Percentiles rank a stretch among this genome's conserved stretches.
Conservation (phyloP, 352 stramenopile genomes). For the Phytophthora kernoviae region DNA sequence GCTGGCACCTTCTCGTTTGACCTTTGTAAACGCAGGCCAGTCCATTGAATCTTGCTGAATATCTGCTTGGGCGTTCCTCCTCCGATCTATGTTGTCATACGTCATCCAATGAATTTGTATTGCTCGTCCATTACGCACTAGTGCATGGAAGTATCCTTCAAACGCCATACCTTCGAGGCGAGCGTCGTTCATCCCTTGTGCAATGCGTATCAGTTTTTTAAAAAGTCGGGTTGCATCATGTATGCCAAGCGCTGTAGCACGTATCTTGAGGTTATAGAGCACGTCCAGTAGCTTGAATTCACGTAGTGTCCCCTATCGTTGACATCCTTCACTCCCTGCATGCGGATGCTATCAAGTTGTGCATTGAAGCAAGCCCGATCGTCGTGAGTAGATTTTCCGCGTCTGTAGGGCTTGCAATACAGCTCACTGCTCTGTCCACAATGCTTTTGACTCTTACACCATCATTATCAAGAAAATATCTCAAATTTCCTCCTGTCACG, state of each 20-base stretch:
- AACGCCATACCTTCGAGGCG: slow-evolving; percentile 14
- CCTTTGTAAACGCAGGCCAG: background rate
- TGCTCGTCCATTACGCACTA: slow-evolving; percentile 2
- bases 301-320: no score
- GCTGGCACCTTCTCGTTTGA: slow-evolving; percentile 2
- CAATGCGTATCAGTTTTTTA: slow-evolving; percentile 1
- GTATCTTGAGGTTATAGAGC: slow-evolving; percentile 5
- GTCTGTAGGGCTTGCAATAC: background rate
- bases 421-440: background rate
- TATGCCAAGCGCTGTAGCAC: background rate
- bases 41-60: background rate
- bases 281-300: slow-evolving; percentile 1
- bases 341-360: no score
- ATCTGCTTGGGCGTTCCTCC: background rate
- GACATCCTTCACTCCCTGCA: no score
- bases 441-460: background rate
- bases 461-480: slow-evolving; percentile 3
- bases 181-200: slow-evolving; percentile 17
- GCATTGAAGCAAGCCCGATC: background rate
- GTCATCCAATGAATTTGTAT: slow-evolving; percentile 1
- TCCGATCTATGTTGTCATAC: slow-evolving; percentile 8
- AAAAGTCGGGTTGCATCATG: slow-evolving; percentile 9
- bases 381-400: background rate
- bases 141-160: slow-evolving; percentile 18
- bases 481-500: slow-evolving; percentile 13